Conservation (phyloP, 225 moss, liverwort and hornwort genomes). For the Pseudisothecium myosuroides region DNA sequence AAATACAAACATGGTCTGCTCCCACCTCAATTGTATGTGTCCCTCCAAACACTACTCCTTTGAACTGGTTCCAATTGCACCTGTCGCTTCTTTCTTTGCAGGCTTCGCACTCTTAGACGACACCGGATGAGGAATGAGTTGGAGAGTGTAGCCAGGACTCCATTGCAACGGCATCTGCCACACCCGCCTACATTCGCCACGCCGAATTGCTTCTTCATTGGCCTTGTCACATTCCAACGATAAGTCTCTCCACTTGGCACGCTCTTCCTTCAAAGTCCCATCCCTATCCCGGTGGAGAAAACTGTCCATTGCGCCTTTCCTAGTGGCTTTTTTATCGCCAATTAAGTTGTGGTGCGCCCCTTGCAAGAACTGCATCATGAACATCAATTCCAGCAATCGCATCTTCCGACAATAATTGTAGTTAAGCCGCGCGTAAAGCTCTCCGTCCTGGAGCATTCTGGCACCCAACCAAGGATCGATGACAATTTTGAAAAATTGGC, state of each 20-base stretch:
- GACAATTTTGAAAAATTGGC: background rate
- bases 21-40: background rate
- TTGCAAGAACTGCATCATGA: background rate
- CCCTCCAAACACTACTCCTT: background rate
- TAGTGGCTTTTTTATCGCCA: background rate
- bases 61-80: background rate
- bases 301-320: background rate
- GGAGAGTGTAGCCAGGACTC: background rate
- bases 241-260: background rate
- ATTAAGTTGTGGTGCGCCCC: background rate
- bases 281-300: background rate
- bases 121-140: rapidly evolving
- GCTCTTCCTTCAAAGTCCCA: background rate
- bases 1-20: background rate
- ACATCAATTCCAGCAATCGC: background rate
- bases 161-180: background rate
- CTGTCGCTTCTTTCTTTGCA: background rate
- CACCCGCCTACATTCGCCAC: rapidly evolving
- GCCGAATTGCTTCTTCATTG: rapidly evolving
- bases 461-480: background rate
- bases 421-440: background rate
- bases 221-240: background rate
- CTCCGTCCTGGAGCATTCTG: background rate
- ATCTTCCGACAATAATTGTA: background rate
- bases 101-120: background rate